Percentiles rank a stretch among this genome's conserved stretches.
phyloP scores from a whole-genome alignment of 2,329 filamentous ascomycete species.

The Claviceps cyperi region DNA sequence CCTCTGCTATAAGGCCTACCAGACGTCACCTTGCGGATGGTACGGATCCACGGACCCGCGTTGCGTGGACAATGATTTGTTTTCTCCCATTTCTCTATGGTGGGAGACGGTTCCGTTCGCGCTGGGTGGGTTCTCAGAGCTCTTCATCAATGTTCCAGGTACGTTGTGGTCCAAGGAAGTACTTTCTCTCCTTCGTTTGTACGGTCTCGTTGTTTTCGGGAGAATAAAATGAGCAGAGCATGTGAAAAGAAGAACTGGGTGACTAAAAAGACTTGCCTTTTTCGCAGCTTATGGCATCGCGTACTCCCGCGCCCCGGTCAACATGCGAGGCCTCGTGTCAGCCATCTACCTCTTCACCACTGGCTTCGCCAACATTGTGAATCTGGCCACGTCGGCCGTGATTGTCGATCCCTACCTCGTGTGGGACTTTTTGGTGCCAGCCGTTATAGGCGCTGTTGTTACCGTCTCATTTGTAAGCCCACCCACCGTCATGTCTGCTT shows the following conservation, averaged over 20 bases:
- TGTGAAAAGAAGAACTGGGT: neutral
- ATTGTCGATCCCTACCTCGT: constrained; percentile 34
- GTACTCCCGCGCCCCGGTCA: constrained; percentile 33
- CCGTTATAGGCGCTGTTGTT: constrained; percentile 29
- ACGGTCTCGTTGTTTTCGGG: neutral
- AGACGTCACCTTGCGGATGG: constrained; percentile 31
- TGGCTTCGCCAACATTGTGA: constrained; percentile 30
- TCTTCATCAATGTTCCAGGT: constrained; percentile 15
- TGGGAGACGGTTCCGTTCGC: constrained; percentile 12
- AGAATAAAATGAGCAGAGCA: neutral
- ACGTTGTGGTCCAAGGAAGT: neutral
- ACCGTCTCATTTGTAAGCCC: constrained; percentile 24
- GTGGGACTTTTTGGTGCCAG: constrained; percentile 34
- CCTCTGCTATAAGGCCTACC: constrained; percentile 45
- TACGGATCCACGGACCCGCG: constrained; percentile 12
- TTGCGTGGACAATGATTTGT: constrained; percentile 12
- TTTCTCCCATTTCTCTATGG: constrained; percentile 13
- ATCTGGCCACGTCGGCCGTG: constrained; percentile 28
- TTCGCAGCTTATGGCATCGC: constrained; percentile 32
- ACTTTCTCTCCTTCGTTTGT: too few species aligned
- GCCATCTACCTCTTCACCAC: constrained; percentile 34
- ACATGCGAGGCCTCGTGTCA: constrained; percentile 37
- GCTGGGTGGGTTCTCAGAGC: constrained; percentile 16
- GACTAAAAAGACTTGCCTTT: too few species aligned
- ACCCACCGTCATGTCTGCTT: neutral